These are phyloP conservation scores for Phoma sp. DNA, from an alignment of 2,329 filamentous ascomycete genomes.

Conservation along the genomic window DNA sequence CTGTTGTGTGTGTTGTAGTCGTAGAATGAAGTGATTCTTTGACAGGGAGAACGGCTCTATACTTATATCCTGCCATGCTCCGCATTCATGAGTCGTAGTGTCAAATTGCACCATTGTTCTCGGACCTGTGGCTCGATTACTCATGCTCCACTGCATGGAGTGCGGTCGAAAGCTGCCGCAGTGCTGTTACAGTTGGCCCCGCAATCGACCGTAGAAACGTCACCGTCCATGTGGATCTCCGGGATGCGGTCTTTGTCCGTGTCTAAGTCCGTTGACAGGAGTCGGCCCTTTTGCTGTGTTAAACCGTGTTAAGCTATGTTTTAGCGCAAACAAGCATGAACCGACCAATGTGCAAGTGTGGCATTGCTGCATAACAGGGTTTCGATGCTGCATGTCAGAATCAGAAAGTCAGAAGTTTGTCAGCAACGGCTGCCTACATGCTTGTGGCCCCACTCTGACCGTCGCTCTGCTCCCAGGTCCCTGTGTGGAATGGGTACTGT, in stretches of 20 bases:
- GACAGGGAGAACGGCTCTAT: neutral
- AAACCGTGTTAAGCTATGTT: neutral
- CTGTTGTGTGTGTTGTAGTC: neutral
- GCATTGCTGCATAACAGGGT: too few relatives aligned
- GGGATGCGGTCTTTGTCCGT: neutral
- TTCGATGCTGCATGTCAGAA: neutral
- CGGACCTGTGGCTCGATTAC: neutral
- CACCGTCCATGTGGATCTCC: neutral
- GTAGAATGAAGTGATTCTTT: neutral
- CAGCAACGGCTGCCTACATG: too few relatives aligned
- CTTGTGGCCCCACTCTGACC: too few relatives aligned
- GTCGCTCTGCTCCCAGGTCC: too few relatives aligned
- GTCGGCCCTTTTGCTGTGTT: neutral
- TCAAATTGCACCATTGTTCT: constrained; percentile 3
- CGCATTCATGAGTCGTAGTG: neutral
- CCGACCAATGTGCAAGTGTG: too few relatives aligned
- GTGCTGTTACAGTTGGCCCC: neutral
- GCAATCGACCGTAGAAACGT: constrained; percentile 1
- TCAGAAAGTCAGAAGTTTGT: neutral
- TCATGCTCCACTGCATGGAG: neutral
- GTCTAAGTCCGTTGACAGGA: neutral
- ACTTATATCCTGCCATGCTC: neutral
- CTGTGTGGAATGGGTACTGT: too few relatives aligned
- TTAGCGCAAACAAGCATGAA: too few relatives aligned
- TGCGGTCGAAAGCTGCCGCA: neutral